Percentiles rank a stretch among this genome's conserved stretches.
Evolutionary conservation across 2,329 filamentous ascomycete species (phyloP).

Genomic region (Monilinia vaccinii-corymbosi): DNA sequence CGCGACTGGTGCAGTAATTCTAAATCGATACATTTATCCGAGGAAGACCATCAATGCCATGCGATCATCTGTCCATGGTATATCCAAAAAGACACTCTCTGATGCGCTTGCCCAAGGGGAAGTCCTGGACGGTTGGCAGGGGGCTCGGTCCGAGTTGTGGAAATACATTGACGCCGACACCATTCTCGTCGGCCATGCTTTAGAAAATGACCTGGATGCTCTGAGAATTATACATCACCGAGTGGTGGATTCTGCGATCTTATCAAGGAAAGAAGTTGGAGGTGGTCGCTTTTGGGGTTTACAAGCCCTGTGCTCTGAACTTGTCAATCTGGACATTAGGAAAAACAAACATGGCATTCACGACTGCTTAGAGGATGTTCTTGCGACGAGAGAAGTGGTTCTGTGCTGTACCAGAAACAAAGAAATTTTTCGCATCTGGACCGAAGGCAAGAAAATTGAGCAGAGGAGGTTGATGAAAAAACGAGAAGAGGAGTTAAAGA

Average conservation of each 20-base stretch:
- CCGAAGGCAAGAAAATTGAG: constrained; percentile 17
- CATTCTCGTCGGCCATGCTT: constrained; percentile 39
- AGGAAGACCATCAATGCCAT: constrained; percentile 29
- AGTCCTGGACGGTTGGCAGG: constrained; percentile 34
- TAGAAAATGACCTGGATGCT: constrained; percentile 37
- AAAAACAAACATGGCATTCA: constrained; percentile 32
- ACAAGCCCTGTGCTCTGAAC: constrained; percentile 29
- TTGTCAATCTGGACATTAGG: constrained; percentile 33
- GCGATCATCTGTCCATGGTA: constrained; percentile 34
- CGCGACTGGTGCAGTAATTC: constrained; percentile 37
- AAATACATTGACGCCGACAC: constrained; percentile 35
- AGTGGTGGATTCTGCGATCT: constrained; percentile 37
- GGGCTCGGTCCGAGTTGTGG: constrained; percentile 36
- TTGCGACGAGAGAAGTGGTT: constrained; percentile 40
- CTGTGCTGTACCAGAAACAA: constrained; percentile 37
- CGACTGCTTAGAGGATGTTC: constrained; percentile 40
- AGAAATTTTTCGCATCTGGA: constrained; percentile 32
- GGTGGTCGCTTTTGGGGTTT: constrained; percentile 29
- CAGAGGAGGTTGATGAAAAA: constrained; percentile 13
- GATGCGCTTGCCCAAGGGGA: constrained; percentile 27
- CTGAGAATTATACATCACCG: constrained; percentile 35
- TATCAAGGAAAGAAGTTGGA: constrained; percentile 32
- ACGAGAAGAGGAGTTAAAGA: neutral
- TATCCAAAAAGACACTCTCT: constrained; percentile 28
- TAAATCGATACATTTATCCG: constrained; percentile 36